Evolutionary conservation across 164 flowering plant genomes (phyloP), one percentile per base, ranked within the genome.

Genomic region (Nymphaea colorata): DNA sequence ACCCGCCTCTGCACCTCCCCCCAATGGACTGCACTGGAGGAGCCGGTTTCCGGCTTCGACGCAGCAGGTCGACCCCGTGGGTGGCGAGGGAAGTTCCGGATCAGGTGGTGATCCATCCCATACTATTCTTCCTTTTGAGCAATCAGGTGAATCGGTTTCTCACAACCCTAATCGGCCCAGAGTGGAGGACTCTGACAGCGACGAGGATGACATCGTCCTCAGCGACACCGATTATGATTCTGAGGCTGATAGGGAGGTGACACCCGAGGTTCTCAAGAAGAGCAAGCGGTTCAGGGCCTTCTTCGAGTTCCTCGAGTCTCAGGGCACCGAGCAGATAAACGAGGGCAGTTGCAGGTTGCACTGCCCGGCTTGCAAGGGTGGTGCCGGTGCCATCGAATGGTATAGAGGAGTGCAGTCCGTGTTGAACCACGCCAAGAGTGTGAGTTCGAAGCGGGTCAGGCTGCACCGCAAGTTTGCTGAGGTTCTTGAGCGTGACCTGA

Each of bases 351-450:
- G 90, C 72, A 86, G 83, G 81, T 88, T 93, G 94, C 98, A 92
- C 59, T 89, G 98, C 71, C 93, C 96, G 3, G 91, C 98, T 17
- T 92, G 98, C 75, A 82, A 83, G 74, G 81, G 84, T 67, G 96
- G 93, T n/a, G 92, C 93, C 17, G 96, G 98, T 71, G 82, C 91
- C 8, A 88, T 89, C 75, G 94, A 89, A 63, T 89, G 98, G 96
- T 92, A 81, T 69, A 71, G 73, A 53, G 93, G 93, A 51, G 78
- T 90, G 70, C 94, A 83, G 76, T 87, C 98, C 0, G 68, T 92
- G 15, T 72, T 88, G 68, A 66, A 86, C 3, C 98, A 92, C 79
- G 93, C 96, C 1, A 92, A 78, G 66, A 92, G 91, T 3, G 84
- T 79, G 67, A 85, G 94, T 42, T 67, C 91, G 6, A 78, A 69